Evolutionary conservation across 148 eudicot species (phyloP).

Genomic region (Chenopodium suecicum): DNA sequence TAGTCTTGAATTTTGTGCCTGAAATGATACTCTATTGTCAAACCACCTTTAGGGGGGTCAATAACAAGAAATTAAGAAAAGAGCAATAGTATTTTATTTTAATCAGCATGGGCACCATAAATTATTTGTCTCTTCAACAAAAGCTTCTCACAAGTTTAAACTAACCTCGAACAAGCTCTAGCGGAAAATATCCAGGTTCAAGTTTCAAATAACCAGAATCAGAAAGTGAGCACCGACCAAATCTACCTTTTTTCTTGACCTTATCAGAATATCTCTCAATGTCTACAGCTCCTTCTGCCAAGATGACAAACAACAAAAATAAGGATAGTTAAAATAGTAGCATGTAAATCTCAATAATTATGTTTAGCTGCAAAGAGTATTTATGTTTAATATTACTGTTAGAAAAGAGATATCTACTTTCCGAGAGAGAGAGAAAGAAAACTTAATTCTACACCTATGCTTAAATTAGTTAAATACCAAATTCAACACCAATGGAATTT

Average conservation of each 20-base stretch:
- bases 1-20: constrained; percentile 27
- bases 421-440: not conserved
- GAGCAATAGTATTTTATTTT: not conserved
- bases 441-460: not conserved
- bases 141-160: not conserved
- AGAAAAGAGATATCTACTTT: no score
- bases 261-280: constrained; percentile 28
- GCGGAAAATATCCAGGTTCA: constrained; percentile 39
- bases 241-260: constrained; percentile 15
- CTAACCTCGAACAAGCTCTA: constrained; percentile 36
- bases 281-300: constrained; percentile 25
- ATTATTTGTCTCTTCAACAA: not conserved
- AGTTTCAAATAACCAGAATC: constrained; percentile 30
- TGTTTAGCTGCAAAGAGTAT: not conserved
- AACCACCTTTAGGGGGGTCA: not conserved
- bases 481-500: not conserved
- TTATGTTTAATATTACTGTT: no score
- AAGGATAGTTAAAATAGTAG: not conserved
- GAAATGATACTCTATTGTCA: constrained; percentile 18
- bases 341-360: not conserved
- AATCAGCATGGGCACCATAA: not conserved
- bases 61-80: not conserved
- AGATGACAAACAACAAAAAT: constrained; percentile 4
- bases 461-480: not conserved
- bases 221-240: constrained; percentile 23